Evolutionary conservation across 768 basidiomycete species (phyloP).

Genomic region (Dentipellis sp.): DNA sequence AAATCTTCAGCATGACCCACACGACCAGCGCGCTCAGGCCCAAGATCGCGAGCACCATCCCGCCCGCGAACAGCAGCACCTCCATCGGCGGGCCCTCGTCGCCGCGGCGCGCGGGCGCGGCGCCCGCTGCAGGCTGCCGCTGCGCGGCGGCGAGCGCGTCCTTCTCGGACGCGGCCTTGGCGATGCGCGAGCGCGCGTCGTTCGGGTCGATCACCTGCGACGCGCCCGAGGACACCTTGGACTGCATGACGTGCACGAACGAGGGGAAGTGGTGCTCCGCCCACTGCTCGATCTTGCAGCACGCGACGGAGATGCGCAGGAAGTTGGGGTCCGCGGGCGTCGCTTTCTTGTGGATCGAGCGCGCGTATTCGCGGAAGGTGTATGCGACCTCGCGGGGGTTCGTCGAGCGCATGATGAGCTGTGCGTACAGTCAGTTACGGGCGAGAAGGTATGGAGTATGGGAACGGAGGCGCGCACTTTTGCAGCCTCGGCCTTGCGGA

Average conservation of each 20-base stretch:
- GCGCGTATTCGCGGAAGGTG: conserved; percentile 77
- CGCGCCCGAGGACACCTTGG: neutral
- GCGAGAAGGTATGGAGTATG: neutral
- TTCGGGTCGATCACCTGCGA: conserved; percentile 28
- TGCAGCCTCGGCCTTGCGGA: conserved; percentile 86
- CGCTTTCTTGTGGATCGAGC: conserved; percentile 76
- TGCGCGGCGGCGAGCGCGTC: conserved; percentile 19
- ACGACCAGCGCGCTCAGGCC: conserved; percentile 10
- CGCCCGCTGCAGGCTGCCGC: neutral
- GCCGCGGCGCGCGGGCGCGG: neutral
- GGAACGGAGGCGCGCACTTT: conserved; percentile 35
- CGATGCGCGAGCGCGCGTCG: conserved; percentile 51
- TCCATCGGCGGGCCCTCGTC: conserved; percentile 17
- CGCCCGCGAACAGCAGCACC: conserved; percentile 12
- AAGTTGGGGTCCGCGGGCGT: conserved; percentile 80
- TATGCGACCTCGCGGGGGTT: conserved; percentile 88
- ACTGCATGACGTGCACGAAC: conserved; percentile 46
- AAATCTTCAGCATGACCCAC: conserved; percentile 11
- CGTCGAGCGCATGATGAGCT: conserved; percentile 90
- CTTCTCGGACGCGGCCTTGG: conserved; percentile 31
- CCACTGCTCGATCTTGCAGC: conserved; percentile 94
- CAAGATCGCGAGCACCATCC: conserved; percentile 12
- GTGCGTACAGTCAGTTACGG: neutral
- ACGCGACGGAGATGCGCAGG: conserved; percentile 72
- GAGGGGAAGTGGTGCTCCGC: conserved; percentile 89